Evolutionary conservation across 768 basidiomycete species (phyloP), one percentile per base, ranked within the genome.

Genomic region (Boletus edulis): DNA sequence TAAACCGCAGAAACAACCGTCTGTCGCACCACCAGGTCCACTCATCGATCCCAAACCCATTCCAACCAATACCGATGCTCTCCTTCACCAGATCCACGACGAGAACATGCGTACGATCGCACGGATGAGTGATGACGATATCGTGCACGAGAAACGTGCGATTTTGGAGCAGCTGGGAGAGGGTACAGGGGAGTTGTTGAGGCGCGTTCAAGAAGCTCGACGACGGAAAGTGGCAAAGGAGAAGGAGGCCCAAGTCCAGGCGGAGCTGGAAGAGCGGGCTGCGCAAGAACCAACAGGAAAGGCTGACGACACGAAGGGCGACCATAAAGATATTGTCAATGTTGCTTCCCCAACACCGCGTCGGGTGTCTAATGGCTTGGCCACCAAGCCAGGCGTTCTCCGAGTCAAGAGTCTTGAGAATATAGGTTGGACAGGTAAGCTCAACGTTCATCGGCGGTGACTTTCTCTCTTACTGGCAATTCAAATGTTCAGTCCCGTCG

Each of bases 91-190:
- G 61, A 80, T 85, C 50, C 83, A 81, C 60, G 75, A 76, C 51
- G 88, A 92, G 63, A 94, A 95, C 59, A 76, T 80, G 54, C 69
- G 72, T 12, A 71, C 73, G 29, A 80, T 95, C 2, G 81, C 80
- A 17, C 68, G 63, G 2, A 95, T 95, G 94, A 78, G 79, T 3
- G 79, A 81, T 12, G 82, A 83, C 15, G 88, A 94, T 67, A 76
- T 84, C 11, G 83, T 86, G 57, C 69, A 80, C 49, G 91, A 89
- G 67, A 75, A 76, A 42, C 72, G 72, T 48, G 82, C 91, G 57
- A 81, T 95, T 40, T 52, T 89, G 27, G 84, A 89, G 56, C 78
- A 81, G 43, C 85, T 95, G 64, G 93, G 92, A 1, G 73, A 78
- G 2, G 83, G 81, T 17, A 76, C 92, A 11, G 76, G 77, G 3